Evolutionary conservation across 371 early-diverging fungal species (phyloP).

Genomic region (Mucor saturninus): DNA sequence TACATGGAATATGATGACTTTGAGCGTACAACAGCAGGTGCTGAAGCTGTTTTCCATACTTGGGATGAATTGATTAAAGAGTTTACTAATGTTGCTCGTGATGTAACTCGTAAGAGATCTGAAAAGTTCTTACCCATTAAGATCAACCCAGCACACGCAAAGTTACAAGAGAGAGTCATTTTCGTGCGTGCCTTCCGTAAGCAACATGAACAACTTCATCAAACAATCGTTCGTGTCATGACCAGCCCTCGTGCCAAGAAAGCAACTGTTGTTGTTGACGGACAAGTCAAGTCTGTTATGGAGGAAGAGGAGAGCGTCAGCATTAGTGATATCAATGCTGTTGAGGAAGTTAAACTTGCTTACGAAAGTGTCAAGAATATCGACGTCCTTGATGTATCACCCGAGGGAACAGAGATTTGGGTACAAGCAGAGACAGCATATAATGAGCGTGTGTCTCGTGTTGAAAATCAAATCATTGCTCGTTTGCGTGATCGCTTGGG

Average conservation of each 20-base stretch:
- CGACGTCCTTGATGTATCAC: constrained; percentile 93
- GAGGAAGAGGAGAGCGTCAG: constrained; percentile 66
- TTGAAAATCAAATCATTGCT: constrained; percentile 97
- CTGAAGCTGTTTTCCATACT: constrained; percentile 86
- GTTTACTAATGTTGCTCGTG: constrained; percentile 94
- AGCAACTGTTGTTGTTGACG: constrained; percentile 56
- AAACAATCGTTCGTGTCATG: constrained; percentile 94
- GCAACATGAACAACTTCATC: constrained; percentile 95
- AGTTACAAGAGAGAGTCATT: constrained; percentile 91
- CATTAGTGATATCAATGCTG: constrained; percentile 74
- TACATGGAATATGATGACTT: constrained; percentile 88
- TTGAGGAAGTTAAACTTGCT: constrained; percentile 91
- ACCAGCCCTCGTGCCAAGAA: constrained; percentile 65
- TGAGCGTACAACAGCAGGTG: constrained; percentile 81
- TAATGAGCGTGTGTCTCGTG: constrained; percentile 93
- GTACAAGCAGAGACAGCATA: constrained; percentile 89
- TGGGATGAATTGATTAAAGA: constrained; percentile 98
- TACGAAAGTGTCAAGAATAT: constrained; percentile 93
- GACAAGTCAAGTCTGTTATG: constrained; percentile 53
- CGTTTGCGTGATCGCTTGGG: constrained; percentile 93
- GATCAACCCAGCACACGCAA: constrained; percentile 88
- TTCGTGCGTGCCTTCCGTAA: constrained; percentile 92
- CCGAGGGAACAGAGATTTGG: constrained; percentile 96
- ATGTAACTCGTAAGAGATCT: constrained; percentile 88
- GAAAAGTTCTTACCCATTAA: constrained; percentile 97